A percentile compares a stretch with the other conserved stretches of the same genome.
phyloP scores from a whole-genome alignment of 495 filamentous ascomycete genomes.

The Hypoxylon crocopeplum region DNA sequence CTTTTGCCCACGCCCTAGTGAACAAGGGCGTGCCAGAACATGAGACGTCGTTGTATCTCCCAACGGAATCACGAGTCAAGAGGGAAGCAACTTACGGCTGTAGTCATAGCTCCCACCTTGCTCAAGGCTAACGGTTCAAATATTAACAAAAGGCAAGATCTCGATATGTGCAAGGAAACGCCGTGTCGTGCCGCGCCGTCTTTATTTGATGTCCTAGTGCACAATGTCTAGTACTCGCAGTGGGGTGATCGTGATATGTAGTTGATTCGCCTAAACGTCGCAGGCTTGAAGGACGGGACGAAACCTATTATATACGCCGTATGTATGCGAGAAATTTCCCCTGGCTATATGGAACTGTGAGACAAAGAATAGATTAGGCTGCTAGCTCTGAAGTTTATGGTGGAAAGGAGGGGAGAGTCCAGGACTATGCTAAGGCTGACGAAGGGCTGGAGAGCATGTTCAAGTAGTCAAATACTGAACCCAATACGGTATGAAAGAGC shows the following conservation, averaged over 20 bases:
- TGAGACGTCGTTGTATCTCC: not conserved
- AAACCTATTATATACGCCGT: conserved; percentile 31
- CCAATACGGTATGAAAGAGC: not conserved
- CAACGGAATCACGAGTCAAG: not conserved
- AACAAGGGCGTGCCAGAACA: not conserved
- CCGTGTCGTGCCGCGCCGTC: conserved; percentile 6
- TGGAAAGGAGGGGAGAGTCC: conserved; percentile 4
- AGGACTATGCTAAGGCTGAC: conserved; percentile 4
- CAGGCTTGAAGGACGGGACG: not conserved
- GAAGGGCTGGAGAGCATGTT: too few species aligned
- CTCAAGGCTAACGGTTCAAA: not conserved
- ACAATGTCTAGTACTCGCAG: conserved; percentile 1
- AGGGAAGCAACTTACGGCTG: conserved; percentile 17
- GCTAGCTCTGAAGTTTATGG: not conserved
- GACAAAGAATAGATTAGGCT: conserved; percentile 25
- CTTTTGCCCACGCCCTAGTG: not conserved
- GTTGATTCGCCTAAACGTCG: conserved; percentile 4
- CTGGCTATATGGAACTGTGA: conserved; percentile 18
- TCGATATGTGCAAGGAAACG: not conserved
- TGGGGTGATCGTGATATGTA: conserved; percentile 5
- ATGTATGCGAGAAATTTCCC: conserved; percentile 23
- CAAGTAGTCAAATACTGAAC: not conserved
- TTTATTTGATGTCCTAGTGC: not conserved
- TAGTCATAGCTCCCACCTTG: conserved; percentile 20
- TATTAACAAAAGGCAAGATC: not conserved